A percentile compares a stretch with the other conserved stretches of the same genome.
These are phyloP conservation scores for Camellia lanceoleosa DNA, from an alignment of 148 eudicot species.

Conservation along the genomic window DNA sequence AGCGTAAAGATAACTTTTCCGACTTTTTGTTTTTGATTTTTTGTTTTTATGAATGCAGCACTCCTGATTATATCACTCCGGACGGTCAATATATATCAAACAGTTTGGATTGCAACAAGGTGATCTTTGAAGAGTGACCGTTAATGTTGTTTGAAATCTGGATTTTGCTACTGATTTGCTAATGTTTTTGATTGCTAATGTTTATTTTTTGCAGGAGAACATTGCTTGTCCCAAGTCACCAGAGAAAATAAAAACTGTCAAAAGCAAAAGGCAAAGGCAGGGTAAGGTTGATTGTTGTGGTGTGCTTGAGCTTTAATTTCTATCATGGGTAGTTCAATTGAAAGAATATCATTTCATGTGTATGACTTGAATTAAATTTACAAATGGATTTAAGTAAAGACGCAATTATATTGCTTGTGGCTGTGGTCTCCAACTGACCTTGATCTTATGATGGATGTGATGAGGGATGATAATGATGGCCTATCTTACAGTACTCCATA, in stretches of 20 bases:
- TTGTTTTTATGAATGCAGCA: slow-evolving; percentile 41
- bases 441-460: background rate
- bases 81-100: slow-evolving; percentile 51
- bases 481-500: background rate
- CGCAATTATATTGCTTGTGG: background rate
- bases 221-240: slow-evolving; percentile 75
- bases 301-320: background rate
- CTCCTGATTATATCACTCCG: slow-evolving; percentile 93
- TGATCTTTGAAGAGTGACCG: slow-evolving; percentile 9
- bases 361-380: background rate
- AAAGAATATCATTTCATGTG: background rate
- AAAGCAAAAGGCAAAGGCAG: slow-evolving; percentile 49
- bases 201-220: slow-evolving; percentile 45
- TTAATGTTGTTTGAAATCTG: background rate
- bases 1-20: too few species aligned
- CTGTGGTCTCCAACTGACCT: background rate
- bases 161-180: background rate
- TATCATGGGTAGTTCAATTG: background rate
- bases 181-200: background rate
- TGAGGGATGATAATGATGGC: background rate
- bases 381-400: background rate
- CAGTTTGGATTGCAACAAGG: slow-evolving; percentile 59
- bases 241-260: slow-evolving; percentile 59
- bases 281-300: slow-evolving; percentile 36
- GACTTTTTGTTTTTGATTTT: background rate